Conservation (phyloP, 108 stramenopile genomes). For the Schizochytrium sp. region DNA sequence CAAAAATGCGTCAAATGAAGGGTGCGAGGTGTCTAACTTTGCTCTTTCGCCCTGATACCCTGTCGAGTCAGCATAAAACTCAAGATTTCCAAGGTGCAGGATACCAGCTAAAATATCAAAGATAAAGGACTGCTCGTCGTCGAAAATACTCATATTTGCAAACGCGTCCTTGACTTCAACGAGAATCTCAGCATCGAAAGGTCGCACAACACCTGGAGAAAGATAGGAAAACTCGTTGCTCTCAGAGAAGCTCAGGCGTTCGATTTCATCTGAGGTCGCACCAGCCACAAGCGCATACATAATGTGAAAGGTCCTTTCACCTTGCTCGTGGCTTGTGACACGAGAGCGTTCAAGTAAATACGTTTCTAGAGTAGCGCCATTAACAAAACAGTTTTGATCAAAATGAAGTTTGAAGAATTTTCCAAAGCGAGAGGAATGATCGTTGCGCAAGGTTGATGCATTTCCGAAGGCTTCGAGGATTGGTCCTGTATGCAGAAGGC, state of each 20-base stretch:
- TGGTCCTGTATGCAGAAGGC: slow-evolving; percentile 65
- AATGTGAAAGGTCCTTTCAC: slow-evolving; percentile 79
- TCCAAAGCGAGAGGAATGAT: slow-evolving; percentile 65
- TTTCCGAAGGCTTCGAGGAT: slow-evolving; percentile 72
- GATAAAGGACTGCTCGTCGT: slow-evolving; percentile 78
- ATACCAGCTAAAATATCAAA: slow-evolving; percentile 87
- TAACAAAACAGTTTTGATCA: not conserved
- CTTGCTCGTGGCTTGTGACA: slow-evolving; percentile 66
- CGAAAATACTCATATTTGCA: slow-evolving; percentile 63
- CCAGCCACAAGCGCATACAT: slow-evolving; percentile 73
- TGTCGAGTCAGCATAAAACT: slow-evolving; percentile 71
- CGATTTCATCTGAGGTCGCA: not conserved
- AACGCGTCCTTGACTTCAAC: slow-evolving; percentile 13
- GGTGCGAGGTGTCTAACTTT: not conserved
- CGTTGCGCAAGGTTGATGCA: slow-evolving; percentile 67
- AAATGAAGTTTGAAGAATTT: slow-evolving; percentile 64
- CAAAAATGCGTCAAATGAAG: not conserved
- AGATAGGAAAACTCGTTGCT: slow-evolving; percentile 33
- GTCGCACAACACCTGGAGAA: slow-evolving; percentile 45
- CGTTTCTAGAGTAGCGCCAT: slow-evolving; percentile 21
- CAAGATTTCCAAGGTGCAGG: slow-evolving; percentile 89
- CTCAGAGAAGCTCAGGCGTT: slow-evolving; percentile 7
- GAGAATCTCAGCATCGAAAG: slow-evolving; percentile 40
- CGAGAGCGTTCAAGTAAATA: slow-evolving; percentile 80
- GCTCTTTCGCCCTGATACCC: not conserved